These are phyloP conservation scores for Pseudocercospora musae DNA, from an alignment of 2,329 filamentous ascomycete genomes.

Conservation along the genomic window DNA sequence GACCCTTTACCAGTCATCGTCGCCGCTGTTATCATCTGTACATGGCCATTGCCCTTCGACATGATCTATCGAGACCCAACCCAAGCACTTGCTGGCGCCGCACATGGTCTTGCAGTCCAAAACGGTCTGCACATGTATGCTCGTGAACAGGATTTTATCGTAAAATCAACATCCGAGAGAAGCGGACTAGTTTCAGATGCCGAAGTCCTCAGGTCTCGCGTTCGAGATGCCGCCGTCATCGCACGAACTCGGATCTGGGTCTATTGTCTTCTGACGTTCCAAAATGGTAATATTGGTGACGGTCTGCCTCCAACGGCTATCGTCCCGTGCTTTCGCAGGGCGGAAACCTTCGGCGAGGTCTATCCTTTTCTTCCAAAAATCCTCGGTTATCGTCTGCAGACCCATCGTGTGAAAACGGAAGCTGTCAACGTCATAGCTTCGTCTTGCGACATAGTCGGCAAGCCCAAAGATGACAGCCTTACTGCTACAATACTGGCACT, in stretches of 20 bases:
- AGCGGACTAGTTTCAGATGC: background rate
- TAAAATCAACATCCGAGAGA: background rate
- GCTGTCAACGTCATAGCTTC: slow-evolving; percentile 3
- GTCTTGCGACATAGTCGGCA: slow-evolving; percentile 6
- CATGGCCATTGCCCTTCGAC: slow-evolving; percentile 7
- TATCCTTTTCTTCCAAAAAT: slow-evolving; percentile 1
- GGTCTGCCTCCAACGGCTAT: slow-evolving; percentile 4
- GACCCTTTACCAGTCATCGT: slow-evolving; percentile 1
- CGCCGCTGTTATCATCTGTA: slow-evolving; percentile 5
- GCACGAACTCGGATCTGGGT: slow-evolving; percentile 5
- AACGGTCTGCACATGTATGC: slow-evolving; percentile 12
- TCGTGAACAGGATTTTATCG: slow-evolving; percentile 7
- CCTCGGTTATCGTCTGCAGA: background rate
- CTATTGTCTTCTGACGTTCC: slow-evolving; percentile 2
- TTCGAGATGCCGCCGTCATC: background rate
- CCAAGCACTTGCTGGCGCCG: slow-evolving; percentile 5
- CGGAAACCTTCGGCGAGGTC: slow-evolving; percentile 2
- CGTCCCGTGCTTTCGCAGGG: slow-evolving; percentile 5
- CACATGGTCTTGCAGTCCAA: slow-evolving; percentile 3
- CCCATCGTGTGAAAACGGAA: slow-evolving; percentile 1
- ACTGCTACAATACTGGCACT: slow-evolving; percentile 2
- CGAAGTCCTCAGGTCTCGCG: background rate
- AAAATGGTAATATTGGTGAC: slow-evolving; percentile 6
- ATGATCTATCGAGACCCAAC: slow-evolving; percentile 7
- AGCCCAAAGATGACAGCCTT: background rate